Conservation (phyloP, 2,329 filamentous ascomycete genomes). For the Aspergillus ochraceoroseus region DNA sequence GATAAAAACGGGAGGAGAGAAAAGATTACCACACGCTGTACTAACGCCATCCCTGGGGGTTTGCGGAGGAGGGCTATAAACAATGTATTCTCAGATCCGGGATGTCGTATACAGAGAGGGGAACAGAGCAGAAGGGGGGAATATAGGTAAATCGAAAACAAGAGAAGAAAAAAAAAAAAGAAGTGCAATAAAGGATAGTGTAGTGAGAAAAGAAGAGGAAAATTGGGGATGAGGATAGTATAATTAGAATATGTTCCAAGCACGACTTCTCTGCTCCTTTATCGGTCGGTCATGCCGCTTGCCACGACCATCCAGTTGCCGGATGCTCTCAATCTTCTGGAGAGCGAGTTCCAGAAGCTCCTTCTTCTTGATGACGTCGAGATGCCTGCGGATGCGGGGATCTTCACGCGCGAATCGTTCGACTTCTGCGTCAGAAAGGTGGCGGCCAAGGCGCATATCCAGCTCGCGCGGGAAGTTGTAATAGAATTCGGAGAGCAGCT, state of each 20-base stretch:
- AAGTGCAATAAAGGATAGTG: too few relatives aligned
- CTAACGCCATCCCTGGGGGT: neutral
- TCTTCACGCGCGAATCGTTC: slow-evolving; percentile 92
- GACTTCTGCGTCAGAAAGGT: slow-evolving; percentile 71
- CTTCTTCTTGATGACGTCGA: slow-evolving; percentile 89
- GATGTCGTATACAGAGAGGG: neutral
- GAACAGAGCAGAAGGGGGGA: neutral
- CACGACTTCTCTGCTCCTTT: slow-evolving; percentile 37
- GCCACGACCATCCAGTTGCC: slow-evolving; percentile 73
- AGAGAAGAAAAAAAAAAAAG: slow-evolving; percentile 7
- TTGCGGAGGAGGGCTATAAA: neutral
- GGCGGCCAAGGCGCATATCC: slow-evolving; percentile 76
- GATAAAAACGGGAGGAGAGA: neutral
- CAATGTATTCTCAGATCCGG: neutral
- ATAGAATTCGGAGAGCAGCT: slow-evolving; percentile 94
- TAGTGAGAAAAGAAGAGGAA: neutral
- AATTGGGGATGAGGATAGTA: slow-evolving; percentile 1
- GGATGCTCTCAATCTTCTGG: slow-evolving; percentile 89
- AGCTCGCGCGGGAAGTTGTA: slow-evolving; percentile 95
- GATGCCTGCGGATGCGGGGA: slow-evolving; percentile 77
- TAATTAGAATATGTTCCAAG: slow-evolving; percentile 45
- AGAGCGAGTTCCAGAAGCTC: slow-evolving; percentile 88
- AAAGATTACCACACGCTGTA: neutral
- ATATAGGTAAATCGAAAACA: neutral
- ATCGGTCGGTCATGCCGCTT: slow-evolving; percentile 46